phyloP scores from a whole-genome alignment of 305 asterid genomes.

The Solanum hybrid region DNA sequence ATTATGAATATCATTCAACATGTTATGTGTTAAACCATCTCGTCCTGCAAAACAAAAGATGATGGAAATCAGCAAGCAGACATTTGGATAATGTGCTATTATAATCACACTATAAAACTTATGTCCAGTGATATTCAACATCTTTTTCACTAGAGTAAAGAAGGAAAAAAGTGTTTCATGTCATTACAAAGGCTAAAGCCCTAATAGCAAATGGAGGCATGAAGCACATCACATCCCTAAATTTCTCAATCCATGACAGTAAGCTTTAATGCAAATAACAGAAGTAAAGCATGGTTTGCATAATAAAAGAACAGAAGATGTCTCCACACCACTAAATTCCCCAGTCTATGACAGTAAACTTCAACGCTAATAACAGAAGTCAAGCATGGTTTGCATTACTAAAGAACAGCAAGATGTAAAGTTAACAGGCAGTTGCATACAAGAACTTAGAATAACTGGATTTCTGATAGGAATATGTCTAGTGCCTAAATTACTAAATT shows the following conservation, averaged over 20 bases:
- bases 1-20: constrained; percentile 84
- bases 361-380: background rate
- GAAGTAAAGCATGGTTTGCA: background rate
- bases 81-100: background rate
- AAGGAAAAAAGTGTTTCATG: background rate
- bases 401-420: background rate
- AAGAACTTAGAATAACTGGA: background rate
- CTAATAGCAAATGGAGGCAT: background rate
- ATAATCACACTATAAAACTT: background rate
- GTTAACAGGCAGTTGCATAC: background rate
- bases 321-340: background rate
- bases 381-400: background rate
- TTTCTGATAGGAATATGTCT: background rate
- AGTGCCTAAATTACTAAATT: background rate
- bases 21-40: constrained; percentile 93
- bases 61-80: background rate
- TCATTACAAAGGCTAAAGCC: background rate
- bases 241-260: background rate
- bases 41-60: constrained; percentile 48
- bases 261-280: background rate
- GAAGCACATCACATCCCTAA: background rate
- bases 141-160: background rate
- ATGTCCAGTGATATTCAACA: background rate
- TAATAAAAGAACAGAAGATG: background rate
- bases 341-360: background rate